Conservation (phyloP, 345 rosid genomes). For the Eutrema heterophyllum region DNA sequence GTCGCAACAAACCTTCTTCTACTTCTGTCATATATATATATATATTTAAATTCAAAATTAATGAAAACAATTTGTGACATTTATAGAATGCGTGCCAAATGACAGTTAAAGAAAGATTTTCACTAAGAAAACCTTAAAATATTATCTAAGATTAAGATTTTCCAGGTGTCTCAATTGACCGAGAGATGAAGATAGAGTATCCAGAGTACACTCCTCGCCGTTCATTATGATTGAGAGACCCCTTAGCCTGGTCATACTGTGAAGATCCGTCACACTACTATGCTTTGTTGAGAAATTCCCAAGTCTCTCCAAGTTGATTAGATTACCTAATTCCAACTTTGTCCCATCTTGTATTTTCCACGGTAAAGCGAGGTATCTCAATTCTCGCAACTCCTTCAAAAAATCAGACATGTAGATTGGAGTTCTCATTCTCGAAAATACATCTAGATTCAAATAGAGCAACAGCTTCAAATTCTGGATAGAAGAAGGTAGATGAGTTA, state of each 20-base stretch:
- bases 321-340: background rate
- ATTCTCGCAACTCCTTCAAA: background rate
- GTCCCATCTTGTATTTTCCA: background rate
- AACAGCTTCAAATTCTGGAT: background rate
- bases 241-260: background rate
- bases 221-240: background rate
- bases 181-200: too few species aligned
- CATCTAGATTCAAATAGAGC: background rate
- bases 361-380: background rate
- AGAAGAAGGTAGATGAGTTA: conserved; percentile 9
- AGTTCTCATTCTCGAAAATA: background rate
- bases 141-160: too few species aligned
- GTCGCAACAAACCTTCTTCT: conserved; percentile 33
- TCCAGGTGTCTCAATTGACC: too few species aligned
- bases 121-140: too few species aligned
- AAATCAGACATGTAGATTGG: background rate
- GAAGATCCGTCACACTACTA: background rate
- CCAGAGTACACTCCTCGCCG: too few species aligned
- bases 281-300: background rate
- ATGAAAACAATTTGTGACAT: too few species aligned
- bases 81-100: too few species aligned
- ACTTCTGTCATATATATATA: too few species aligned
- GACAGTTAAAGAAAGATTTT: too few species aligned
- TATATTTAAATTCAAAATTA: too few species aligned
- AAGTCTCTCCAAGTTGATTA: background rate